phyloP scores from a whole-genome alignment of 192 early-diverging fungal genomes.

The Kappamyces sp. region DNA sequence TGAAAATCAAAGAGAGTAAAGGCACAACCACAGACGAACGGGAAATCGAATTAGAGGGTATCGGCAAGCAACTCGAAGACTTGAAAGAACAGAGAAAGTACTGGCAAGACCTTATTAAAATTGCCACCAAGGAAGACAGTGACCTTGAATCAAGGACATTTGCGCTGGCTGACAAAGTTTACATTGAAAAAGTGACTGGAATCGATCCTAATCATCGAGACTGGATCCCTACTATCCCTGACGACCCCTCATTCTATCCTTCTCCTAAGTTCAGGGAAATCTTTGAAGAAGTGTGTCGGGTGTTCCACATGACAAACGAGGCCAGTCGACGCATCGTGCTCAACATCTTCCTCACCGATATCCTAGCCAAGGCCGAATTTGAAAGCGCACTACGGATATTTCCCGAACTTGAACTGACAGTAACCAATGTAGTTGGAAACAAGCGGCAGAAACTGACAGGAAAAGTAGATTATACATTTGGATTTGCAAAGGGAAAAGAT shows the following conservation, averaged over 20 bases:
- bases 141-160: conserved; percentile 18
- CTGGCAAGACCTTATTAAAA: conserved; percentile 21
- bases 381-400: conserved; percentile 23
- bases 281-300: conserved; percentile 14
- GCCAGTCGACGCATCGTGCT: conserved; percentile 29
- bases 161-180: conserved; percentile 15
- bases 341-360: conserved; percentile 31
- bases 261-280: conserved; percentile 3
- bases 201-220: conserved; percentile 16
- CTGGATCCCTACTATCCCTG: conserved; percentile 3
- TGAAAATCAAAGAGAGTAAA: conserved; percentile 17
- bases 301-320: conserved; percentile 14
- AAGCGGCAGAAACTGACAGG: conserved; percentile 31
- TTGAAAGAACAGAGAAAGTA: conserved; percentile 13
- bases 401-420: conserved; percentile 24
- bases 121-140: conserved; percentile 11
- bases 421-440: neutral
- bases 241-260: neutral
- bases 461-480: conserved; percentile 31
- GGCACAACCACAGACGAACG: conserved; percentile 8
- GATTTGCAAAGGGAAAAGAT: conserved; percentile 16
- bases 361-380: conserved; percentile 25
- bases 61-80: conserved; percentile 4
- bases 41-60: conserved; percentile 19
- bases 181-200: conserved; percentile 23